Percentiles rank a stretch among this genome's conserved stretches.
phyloP scores from a whole-genome alignment of 2,329 filamentous ascomycete genomes.

The Talaromyces rugulosus region DNA sequence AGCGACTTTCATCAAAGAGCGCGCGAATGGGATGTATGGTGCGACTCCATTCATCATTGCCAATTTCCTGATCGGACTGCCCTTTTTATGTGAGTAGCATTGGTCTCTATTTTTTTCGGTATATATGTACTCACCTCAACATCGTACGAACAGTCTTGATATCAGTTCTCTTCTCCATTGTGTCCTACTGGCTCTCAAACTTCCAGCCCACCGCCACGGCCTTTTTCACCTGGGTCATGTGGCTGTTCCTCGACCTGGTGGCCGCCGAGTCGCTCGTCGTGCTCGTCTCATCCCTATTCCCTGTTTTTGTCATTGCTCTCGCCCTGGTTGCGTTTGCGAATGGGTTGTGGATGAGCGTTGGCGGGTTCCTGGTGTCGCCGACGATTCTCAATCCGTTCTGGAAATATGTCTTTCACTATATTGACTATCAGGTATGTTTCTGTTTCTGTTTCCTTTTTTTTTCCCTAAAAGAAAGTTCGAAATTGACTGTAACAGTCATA shows the following conservation, averaged over 20 bases:
- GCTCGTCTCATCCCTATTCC: constrained; percentile 66
- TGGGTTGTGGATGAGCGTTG: constrained; percentile 83
- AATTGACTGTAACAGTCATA: constrained; percentile 48
- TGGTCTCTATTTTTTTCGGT: background rate
- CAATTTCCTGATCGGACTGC: constrained; percentile 78
- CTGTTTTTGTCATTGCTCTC: constrained; percentile 72
- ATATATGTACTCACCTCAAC: background rate
- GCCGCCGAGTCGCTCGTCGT: constrained; percentile 81
- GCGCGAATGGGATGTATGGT: constrained; percentile 75
- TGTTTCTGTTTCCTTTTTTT: background rate
- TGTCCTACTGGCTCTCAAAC: constrained; percentile 77
- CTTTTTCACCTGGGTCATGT: constrained; percentile 77
- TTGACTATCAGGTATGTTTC: constrained; percentile 67
- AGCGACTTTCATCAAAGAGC: constrained; percentile 68
- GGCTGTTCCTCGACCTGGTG: constrained; percentile 79
- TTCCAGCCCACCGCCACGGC: constrained; percentile 61
- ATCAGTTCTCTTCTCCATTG: constrained; percentile 66
- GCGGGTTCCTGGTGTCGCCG: constrained; percentile 74
- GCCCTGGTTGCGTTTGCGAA: constrained; percentile 81
- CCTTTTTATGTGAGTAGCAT: constrained; percentile 60
- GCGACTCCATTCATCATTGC: constrained; percentile 67
- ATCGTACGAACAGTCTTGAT: constrained; percentile 58
- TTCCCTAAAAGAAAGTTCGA: background rate
- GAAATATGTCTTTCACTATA: constrained; percentile 83
- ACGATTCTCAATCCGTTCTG: constrained; percentile 75